Evolutionary conservation across 1,284 basidiomycete species (phyloP).

Genomic region (Pyrrhoderma lamaoense): DNA sequence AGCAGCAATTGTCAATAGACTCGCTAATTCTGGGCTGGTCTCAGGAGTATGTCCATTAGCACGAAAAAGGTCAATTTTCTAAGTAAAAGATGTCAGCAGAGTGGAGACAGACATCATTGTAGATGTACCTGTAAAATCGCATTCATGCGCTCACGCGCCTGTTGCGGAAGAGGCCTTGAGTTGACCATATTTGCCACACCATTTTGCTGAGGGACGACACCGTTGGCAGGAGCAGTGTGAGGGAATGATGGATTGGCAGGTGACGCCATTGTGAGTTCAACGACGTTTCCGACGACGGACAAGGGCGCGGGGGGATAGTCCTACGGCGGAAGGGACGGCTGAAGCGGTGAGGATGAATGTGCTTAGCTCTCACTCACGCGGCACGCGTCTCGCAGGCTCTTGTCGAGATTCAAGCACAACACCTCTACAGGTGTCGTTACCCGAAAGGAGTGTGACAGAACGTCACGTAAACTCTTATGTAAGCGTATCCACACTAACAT

Average conservation of each 20-base stretch:
- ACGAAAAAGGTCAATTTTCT: slow-evolving; percentile 31
- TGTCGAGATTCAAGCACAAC: too few species aligned
- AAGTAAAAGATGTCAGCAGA: slow-evolving; percentile 2
- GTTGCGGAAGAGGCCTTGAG: slow-evolving; percentile 7
- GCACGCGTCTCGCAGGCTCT: background rate
- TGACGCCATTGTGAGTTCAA: slow-evolving; percentile 11
- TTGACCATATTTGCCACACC: slow-evolving; percentile 9
- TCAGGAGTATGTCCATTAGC: slow-evolving; percentile 30
- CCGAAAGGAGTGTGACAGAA: too few species aligned
- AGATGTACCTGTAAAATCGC: slow-evolving; percentile 6
- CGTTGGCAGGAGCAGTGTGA: slow-evolving; percentile 7
- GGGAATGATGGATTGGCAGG: slow-evolving; percentile 12
- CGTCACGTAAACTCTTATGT: too few species aligned
- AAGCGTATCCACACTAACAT: too few species aligned
- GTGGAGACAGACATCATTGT: background rate
- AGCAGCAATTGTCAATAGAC: slow-evolving; percentile 26
- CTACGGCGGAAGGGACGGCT: background rate
- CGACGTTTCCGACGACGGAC: slow-evolving; percentile 1
- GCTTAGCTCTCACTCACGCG: background rate
- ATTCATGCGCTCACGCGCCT: slow-evolving; percentile 11
- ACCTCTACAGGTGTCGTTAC: too few species aligned
- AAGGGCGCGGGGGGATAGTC: background rate
- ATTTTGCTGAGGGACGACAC: slow-evolving; percentile 10
- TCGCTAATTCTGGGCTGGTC: slow-evolving; percentile 30
- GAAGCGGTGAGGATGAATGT: slow-evolving; percentile 5